A percentile compares a stretch with the other conserved stretches of the same genome.
These are phyloP conservation scores for Pulicaria dysenterica DNA, from an alignment of 129 eudicot genomes.

Conservation along the genomic window DNA sequence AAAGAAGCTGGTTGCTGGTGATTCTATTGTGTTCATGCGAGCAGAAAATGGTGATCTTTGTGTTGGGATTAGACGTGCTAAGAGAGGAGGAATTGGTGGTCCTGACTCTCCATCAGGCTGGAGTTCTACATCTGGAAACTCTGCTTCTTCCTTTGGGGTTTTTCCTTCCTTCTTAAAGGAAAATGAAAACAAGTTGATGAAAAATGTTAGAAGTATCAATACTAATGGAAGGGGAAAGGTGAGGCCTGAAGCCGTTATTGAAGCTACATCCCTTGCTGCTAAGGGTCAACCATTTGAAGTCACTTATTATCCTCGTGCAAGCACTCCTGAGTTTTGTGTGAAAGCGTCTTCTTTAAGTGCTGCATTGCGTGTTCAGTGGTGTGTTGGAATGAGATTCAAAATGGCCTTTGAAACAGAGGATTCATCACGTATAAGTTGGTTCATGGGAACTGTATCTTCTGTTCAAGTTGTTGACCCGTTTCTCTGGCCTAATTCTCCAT, in stretches of 20 bases:
- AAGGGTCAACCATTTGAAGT: conserved; percentile 66
- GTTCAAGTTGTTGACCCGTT: conserved; percentile 77
- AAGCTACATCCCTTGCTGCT: conserved; percentile 57
- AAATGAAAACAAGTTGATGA: conserved; percentile 52
- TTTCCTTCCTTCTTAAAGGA: conserved; percentile 54
- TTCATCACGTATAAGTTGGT: conserved; percentile 86
- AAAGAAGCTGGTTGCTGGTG: conserved; percentile 78
- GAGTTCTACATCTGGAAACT: conserved; percentile 57
- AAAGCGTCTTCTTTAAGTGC: conserved; percentile 51
- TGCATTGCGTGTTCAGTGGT: conserved; percentile 61
- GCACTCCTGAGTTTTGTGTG: conserved; percentile 76
- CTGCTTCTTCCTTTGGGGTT: conserved; percentile 40
- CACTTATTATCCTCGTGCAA: conserved; percentile 63
- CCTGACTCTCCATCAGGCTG: conserved; percentile 57
- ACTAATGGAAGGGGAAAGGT: conserved; percentile 45
- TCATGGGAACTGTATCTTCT: conserved; percentile 78
- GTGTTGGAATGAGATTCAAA: conserved; percentile 70
- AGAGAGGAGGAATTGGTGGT: conserved; percentile 54
- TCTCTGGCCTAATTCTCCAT: conserved; percentile 89
- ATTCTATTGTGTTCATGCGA: conserved; percentile 76
- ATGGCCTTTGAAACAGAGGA: conserved; percentile 80
- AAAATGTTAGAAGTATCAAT: conserved; percentile 19
- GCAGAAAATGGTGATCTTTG: conserved; percentile 71
- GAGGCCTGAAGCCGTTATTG: conserved; percentile 51
- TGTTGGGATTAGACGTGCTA: conserved; percentile 77